Base-by-base conservation (phyloP, 495 filamentous ascomycete genomes). In the Lasiosphaeris hirsuta region DNA sequence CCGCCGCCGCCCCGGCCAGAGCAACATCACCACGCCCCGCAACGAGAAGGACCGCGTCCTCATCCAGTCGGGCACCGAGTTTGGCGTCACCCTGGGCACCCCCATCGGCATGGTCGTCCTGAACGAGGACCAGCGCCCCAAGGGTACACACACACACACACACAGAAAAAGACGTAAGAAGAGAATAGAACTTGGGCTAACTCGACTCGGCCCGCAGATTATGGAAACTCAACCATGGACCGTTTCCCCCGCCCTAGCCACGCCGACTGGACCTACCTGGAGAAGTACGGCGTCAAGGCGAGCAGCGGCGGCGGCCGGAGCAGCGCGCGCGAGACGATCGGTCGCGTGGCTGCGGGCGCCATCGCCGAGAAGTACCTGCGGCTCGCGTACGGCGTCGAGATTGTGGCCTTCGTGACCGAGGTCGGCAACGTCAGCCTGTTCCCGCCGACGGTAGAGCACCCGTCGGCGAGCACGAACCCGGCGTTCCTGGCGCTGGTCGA, bases 221-320 rank as follows among this genome's bases (percentile, higher is more conserved):
- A 98, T 69, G 88, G 89, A 9, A 83, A 85, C 67, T 85, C 84
- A 64, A 97, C 92, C 41, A 98, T 97, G 86, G 90, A 97, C 71
- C 71, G 83, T 41, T 96, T 87, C 80, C 94, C 94, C 10, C 81
- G 94, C 36, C 94, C 94, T 9, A 90, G 86, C 69, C 94, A 98
- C 72, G 94, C 94, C 51, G 94, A 98, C 69, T 96, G 86, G 81
- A 98, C 94, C 60, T 97, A 97, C 72, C 82, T 96, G 45, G 87
- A 93, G 76, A 98, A 98, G 73, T 98, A 98, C 63, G 94, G 94
- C 10, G 87, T 97, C 53, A 94, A 96, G 78, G 91, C 95, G 6
- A 90, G 85, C 72, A 92, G 87, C 59, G 94, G 94, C 57, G 94
- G 94, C 60, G 95, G 94, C 23, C 83, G 95, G 59, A 94, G 89